Conservation (phyloP, 2,329 filamentous ascomycete species). For the Diplodia sapinea region DNA sequence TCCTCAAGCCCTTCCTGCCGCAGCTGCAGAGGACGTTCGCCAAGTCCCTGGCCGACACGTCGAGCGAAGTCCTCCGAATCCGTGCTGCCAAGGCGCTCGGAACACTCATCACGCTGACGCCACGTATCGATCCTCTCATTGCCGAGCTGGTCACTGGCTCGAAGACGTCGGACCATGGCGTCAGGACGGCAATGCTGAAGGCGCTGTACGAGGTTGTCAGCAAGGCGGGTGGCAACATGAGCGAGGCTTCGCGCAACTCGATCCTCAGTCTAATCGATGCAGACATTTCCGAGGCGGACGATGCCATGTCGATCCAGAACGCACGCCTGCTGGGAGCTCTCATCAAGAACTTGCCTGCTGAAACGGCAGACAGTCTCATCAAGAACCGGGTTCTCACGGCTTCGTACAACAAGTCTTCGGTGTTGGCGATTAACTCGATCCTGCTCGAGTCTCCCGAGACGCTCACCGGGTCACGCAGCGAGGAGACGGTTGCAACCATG, state of each 20-base stretch:
- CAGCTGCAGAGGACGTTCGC: constrained; percentile 97
- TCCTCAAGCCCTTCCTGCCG: constrained; percentile 94
- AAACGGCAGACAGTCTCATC: constrained; percentile 67
- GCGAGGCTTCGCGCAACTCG: constrained; percentile 82
- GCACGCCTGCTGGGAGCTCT: constrained; percentile 88
- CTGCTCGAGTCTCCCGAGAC: constrained; percentile 78
- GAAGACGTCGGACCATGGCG: constrained; percentile 84
- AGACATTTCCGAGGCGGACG: constrained; percentile 76
- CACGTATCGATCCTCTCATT: constrained; percentile 92
- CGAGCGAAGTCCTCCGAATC: constrained; percentile 84
- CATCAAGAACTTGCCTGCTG: constrained; percentile 80
- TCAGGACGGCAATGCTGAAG: constrained; percentile 95
- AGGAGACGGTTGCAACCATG: constrained; percentile 78
- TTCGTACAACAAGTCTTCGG: constrained; percentile 76
- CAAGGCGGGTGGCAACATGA: constrained; percentile 95
- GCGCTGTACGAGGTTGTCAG: constrained; percentile 95
- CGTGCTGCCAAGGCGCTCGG: constrained; percentile 93
- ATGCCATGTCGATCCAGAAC: constrained; percentile 83
- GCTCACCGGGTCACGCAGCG: constrained; percentile 70
- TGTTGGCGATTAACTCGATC: constrained; percentile 87
- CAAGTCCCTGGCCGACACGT: constrained; percentile 90
- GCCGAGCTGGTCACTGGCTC: constrained; percentile 92
- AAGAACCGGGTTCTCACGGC: constrained; percentile 77
- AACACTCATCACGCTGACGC: constrained; percentile 93
- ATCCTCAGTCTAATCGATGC: constrained; percentile 88